phyloP scores from a whole-genome alignment of 208 protist species.

The Vickermania spadyakhi region DNA sequence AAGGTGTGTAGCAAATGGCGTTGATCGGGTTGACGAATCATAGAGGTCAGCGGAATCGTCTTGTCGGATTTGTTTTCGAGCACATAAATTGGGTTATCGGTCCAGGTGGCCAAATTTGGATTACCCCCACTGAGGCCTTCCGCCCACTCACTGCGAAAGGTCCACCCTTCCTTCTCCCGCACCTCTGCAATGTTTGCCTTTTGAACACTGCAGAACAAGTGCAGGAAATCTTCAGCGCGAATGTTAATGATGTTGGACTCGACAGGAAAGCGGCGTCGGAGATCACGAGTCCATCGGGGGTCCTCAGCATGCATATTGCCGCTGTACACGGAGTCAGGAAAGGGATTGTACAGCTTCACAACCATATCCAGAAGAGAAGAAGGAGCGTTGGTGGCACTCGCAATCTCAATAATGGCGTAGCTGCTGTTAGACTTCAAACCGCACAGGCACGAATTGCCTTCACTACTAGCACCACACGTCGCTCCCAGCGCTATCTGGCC shows the following conservation, averaged over 20 bases:
- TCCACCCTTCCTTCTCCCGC: conserved; percentile 11
- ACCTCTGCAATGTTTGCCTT: conserved; percentile 9
- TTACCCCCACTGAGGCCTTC: conserved; percentile 44
- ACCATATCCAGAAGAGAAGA: conserved; percentile 27
- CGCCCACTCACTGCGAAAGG: conserved; percentile 38
- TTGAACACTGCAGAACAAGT: conserved; percentile 31
- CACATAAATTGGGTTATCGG: conserved; percentile 45
- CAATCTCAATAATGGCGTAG: conserved; percentile 48
- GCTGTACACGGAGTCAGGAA: conserved; percentile 25
- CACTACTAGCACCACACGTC: conserved; percentile 1
- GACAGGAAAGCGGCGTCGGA: conserved; percentile 14
- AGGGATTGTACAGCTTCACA: conserved; percentile 54
- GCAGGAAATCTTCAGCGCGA: conserved; percentile 33
- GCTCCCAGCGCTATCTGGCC: neutral
- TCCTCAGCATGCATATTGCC: conserved; percentile 50
- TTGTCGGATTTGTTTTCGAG: conserved; percentile 20
- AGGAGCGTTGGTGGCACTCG: conserved; percentile 11
- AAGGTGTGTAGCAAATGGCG: conserved; percentile 54
- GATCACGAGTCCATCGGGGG: conserved; percentile 22
- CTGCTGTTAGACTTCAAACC: conserved; percentile 29
- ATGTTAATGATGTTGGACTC: conserved; percentile 37
- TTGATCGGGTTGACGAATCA: conserved; percentile 67
- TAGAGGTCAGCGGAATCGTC: conserved; percentile 37
- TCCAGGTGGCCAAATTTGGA: conserved; percentile 38
- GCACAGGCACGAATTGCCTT: conserved; percentile 10